phyloP scores from a whole-genome alignment of 345 rosid genomes.

The Dovyalis caffra region DNA sequence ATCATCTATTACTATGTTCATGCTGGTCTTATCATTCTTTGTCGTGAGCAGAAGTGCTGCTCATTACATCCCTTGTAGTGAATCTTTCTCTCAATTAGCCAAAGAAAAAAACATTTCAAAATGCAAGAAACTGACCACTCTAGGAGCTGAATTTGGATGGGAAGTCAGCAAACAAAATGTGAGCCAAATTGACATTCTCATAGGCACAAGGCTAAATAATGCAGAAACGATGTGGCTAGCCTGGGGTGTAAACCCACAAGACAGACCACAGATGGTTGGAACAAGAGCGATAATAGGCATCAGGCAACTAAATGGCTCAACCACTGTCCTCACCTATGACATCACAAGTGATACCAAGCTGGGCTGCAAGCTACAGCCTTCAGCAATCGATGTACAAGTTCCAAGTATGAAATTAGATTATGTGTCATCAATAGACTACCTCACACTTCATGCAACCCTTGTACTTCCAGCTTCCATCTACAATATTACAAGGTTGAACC shows the following conservation, averaged over 20 bases:
- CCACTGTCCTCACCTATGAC: constrained; percentile 19
- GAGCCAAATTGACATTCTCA: constrained; percentile 22
- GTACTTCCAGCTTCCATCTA: constrained; percentile 35
- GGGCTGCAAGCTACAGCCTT: constrained; percentile 40
- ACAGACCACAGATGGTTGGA: constrained; percentile 44
- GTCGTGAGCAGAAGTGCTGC: background rate
- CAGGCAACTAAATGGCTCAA: constrained; percentile 12
- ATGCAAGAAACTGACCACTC: constrained; percentile 35
- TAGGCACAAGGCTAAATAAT: constrained; percentile 20
- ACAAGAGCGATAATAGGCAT: constrained; percentile 53
- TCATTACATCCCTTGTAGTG: constrained; percentile 9
- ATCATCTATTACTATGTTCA: background rate
- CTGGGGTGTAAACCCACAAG: constrained; percentile 56
- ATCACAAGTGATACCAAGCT: constrained; percentile 33
- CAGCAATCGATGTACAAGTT: constrained; percentile 13
- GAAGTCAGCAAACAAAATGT: background rate
- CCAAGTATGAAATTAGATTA: background rate
- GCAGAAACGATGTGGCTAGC: constrained; percentile 45
- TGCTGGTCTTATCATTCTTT: background rate
- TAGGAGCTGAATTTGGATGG: constrained; percentile 40
- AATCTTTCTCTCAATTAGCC: background rate
- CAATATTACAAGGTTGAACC: constrained; percentile 34
- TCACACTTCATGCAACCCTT: constrained; percentile 22
- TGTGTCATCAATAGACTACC: background rate
- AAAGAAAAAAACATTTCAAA: background rate